Conservation (phyloP, 2,329 filamentous ascomycete genomes). For the Teratosphaeria gauchensis region DNA sequence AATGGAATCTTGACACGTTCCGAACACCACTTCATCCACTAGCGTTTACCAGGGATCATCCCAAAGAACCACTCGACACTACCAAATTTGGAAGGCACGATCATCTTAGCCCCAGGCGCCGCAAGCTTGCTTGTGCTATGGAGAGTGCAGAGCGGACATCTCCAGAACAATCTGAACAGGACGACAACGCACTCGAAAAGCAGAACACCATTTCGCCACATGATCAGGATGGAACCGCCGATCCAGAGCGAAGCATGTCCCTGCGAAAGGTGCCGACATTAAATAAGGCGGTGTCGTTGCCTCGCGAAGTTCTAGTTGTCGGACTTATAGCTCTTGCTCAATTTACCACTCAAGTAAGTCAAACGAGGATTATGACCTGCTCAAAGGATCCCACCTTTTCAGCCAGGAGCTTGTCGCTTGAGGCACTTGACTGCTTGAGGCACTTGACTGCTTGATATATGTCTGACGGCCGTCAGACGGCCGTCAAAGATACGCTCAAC, state of each 20-base stretch:
- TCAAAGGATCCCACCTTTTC: too few species aligned
- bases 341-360: conserved; percentile 13
- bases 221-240: neutral
- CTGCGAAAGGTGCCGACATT: conserved; percentile 8
- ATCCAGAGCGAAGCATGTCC: neutral
- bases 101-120: neutral
- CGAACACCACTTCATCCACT: neutral
- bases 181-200: neutral
- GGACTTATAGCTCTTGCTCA: conserved; percentile 21
- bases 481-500: too few species aligned
- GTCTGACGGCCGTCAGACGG: too few species aligned
- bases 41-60: too few species aligned
- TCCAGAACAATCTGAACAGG: neutral
- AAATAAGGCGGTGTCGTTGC: conserved; percentile 17
- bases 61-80: too few species aligned
- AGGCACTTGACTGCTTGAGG: too few species aligned
- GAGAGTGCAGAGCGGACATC: neutral
- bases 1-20: neutral
- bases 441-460: too few species aligned
- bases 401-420: too few species aligned
- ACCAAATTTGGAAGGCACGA: neutral
- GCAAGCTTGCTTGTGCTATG: neutral
- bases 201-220: neutral
- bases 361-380: too few species aligned
- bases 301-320: conserved; percentile 21